Evolutionary conservation across 1,284 basidiomycete species (phyloP).

Genomic region (Phellopilus nigrolimitatus): DNA sequence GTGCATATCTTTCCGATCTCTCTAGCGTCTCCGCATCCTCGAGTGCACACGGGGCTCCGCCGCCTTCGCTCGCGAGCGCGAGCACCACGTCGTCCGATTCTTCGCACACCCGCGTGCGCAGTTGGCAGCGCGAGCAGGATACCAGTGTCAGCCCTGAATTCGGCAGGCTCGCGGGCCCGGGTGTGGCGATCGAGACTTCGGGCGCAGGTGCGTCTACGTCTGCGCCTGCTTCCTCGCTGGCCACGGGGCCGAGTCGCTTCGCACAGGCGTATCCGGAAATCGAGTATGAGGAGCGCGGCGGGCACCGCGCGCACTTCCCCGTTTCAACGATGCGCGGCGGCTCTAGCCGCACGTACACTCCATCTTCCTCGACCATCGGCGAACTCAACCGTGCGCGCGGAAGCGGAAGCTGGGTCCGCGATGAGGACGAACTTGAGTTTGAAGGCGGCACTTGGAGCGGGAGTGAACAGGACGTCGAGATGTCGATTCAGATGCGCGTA

Average conservation of each 20-base stretch:
- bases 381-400: background rate
- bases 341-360: conserved; percentile 1
- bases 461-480: conserved; percentile 1
- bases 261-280: background rate
- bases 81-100: conserved; percentile 1
- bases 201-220: no score
- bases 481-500: background rate
- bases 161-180: background rate
- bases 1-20: conserved; percentile 4
- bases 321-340: conserved; percentile 4
- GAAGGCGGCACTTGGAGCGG: background rate
- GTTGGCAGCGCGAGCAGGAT: background rate
- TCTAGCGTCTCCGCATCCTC: background rate
- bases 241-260: background rate
- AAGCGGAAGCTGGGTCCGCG: background rate
- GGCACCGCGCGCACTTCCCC: background rate
- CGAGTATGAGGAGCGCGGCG: background rate
- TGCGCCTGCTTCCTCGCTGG: no score
- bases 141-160: background rate
- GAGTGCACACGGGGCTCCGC: background rate
- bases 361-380: background rate
- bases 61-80: background rate
- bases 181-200: background rate
- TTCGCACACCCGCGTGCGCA: background rate
- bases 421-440: background rate